Percentiles rank a stretch among this genome's conserved stretches.
Conservation (phyloP, 805 yeast species). For the Torulaspora franciscae region DNA sequence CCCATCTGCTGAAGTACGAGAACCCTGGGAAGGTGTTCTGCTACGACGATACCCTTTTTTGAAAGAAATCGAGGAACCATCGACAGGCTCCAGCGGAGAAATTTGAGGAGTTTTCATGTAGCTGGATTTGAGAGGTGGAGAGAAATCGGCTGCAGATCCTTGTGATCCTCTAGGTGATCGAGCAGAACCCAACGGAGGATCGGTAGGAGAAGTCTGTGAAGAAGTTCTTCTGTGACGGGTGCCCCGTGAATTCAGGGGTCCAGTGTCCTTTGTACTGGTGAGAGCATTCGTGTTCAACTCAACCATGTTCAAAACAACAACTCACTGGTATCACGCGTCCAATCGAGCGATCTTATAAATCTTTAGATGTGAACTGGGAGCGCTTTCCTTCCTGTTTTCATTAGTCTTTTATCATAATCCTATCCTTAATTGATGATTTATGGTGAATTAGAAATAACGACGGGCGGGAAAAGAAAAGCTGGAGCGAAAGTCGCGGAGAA, state of each 20-base stretch:
- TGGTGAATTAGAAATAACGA: neutral
- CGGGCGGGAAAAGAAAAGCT: neutral
- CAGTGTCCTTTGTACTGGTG: slow-evolving; percentile 1
- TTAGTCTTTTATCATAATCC: neutral
- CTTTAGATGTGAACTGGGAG: neutral
- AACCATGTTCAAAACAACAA: slow-evolving; percentile 1
- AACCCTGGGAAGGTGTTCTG: slow-evolving; percentile 6
- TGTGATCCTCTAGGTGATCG: slow-evolving; percentile 8
- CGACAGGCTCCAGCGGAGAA: slow-evolving; percentile 3
- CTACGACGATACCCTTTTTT: neutral
- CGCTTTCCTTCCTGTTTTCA: neutral
- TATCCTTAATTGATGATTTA: neutral
- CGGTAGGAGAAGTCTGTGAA: slow-evolving; percentile 7
- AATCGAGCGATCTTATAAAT: neutral
- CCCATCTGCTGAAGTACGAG: slow-evolving; percentile 6
- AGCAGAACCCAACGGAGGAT: neutral
- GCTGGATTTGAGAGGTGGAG: neutral
- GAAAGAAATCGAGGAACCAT: slow-evolving; percentile 1
- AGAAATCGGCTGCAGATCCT: slow-evolving; percentile 3
- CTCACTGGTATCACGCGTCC: neutral
- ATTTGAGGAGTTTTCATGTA: slow-evolving; percentile 4
- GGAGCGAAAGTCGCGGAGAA: neutral
- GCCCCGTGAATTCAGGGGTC: neutral
- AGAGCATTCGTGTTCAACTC: slow-evolving; percentile 5
- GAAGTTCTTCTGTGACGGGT: slow-evolving; percentile 7